phyloP scores from a whole-genome alignment of 2,329 filamentous ascomycete species.

The Sporothrix protearum region DNA sequence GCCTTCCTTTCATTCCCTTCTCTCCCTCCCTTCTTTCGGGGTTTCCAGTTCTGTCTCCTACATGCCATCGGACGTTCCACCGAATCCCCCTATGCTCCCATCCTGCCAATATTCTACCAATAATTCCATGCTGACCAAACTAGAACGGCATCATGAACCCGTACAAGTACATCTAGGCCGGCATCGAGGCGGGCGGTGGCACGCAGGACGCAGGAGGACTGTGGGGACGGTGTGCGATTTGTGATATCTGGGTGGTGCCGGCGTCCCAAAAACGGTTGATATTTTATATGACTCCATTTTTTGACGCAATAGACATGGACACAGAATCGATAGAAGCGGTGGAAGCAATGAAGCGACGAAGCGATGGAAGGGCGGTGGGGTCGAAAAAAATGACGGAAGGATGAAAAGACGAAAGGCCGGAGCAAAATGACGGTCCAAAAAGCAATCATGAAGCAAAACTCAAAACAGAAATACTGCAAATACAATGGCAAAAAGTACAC shows the following conservation, averaged over 20 bases:
- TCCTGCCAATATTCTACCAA: not conserved
- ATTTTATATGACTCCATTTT: not conserved
- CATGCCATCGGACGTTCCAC: not conserved
- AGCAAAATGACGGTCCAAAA: not conserved
- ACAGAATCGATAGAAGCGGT: not conserved
- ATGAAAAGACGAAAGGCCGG: not conserved
- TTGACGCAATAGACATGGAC: not conserved
- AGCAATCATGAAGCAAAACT: not conserved
- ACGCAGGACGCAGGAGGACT: not conserved
- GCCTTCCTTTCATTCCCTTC: not conserved
- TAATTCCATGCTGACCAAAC: constrained; percentile 26
- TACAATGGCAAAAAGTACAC: not conserved
- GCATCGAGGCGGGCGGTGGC: not conserved
- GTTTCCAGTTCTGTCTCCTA: not conserved
- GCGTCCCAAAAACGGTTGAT: not conserved
- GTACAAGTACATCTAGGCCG: constrained; percentile 82
- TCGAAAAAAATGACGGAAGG: not conserved
- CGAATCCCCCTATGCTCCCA: not conserved
- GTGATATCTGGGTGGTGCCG: not conserved
- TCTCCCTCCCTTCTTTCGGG: not conserved
- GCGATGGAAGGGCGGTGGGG: not conserved
- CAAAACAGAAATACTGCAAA: not conserved
- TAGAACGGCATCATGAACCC: constrained; percentile 99
- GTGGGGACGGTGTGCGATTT: not conserved
- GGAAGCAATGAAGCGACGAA: not conserved